phyloP scores from a whole-genome alignment of 352 stramenopile species.

The Phytophthora idaei region DNA sequence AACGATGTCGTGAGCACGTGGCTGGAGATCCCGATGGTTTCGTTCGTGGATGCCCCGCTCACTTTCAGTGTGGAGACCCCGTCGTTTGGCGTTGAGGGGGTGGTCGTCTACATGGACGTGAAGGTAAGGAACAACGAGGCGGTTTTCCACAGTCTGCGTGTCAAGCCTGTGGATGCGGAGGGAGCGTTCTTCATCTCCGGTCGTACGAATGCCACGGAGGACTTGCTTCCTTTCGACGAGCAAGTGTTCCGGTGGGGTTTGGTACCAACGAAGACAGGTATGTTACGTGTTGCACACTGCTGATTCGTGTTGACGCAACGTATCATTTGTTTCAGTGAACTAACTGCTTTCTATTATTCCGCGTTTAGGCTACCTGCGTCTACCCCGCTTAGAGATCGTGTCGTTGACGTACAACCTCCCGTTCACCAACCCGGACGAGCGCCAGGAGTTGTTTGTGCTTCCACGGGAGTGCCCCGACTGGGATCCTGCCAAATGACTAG shows the following conservation, averaged over 20 bases:
- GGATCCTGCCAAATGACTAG: constrained; percentile 24
- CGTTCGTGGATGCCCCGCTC: constrained; percentile 72
- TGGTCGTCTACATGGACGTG: constrained; percentile 61
- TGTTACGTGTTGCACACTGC: constrained; percentile 2
- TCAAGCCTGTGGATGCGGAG: constrained; percentile 75
- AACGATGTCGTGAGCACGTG: constrained; percentile 72
- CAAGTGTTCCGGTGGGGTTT: constrained; percentile 69
- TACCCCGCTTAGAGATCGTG: constrained; percentile 79
- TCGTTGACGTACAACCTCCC: constrained; percentile 71
- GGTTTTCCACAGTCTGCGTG: constrained; percentile 65
- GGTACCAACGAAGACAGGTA: constrained; percentile 81
- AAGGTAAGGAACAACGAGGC: constrained; percentile 77
- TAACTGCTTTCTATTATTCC: constrained; percentile 5
- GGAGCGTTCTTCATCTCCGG: constrained; percentile 81
- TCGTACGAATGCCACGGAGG: constrained; percentile 72
- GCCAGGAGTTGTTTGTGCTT: constrained; percentile 78
- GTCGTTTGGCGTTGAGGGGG: constrained; percentile 73
- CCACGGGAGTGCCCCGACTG: constrained; percentile 63
- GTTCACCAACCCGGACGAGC: constrained; percentile 71
- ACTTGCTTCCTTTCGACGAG: constrained; percentile 75
- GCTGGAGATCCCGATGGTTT: constrained; percentile 66
- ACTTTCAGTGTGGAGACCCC: constrained; percentile 71
- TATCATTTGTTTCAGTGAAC: constrained; percentile 5
- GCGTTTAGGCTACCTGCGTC: constrained; percentile 60
- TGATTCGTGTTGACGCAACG: not conserved